Conservation (phyloP, 2,329 filamentous ascomycete genomes). For the Botrytis elliptica region DNA sequence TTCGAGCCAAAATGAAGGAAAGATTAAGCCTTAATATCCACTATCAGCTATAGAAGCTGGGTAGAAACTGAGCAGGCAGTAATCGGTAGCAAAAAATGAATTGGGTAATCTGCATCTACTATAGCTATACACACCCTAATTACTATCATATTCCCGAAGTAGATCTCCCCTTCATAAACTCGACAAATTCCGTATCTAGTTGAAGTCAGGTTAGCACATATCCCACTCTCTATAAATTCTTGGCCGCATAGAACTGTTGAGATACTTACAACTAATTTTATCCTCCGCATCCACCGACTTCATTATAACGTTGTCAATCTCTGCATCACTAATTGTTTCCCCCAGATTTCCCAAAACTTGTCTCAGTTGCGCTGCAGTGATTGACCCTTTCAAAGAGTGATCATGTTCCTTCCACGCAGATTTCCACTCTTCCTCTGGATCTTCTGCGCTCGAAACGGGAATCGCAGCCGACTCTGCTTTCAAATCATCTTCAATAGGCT, state of each 20-base stretch:
- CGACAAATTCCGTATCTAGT: constrained; percentile 40
- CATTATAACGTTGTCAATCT: constrained; percentile 39
- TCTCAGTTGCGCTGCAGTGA: constrained; percentile 40
- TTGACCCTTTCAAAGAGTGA: constrained; percentile 39
- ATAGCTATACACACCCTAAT: neutral
- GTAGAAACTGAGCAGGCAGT: neutral
- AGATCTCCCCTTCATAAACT: constrained; percentile 39
- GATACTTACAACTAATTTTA: constrained; percentile 42
- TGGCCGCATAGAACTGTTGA: too few relatives aligned
- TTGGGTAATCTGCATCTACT: neutral
- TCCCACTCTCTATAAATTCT: neutral
- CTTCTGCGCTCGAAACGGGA: constrained; percentile 14
- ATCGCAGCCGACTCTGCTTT: neutral
- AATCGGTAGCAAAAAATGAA: neutral
- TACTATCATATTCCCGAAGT: constrained; percentile 21
- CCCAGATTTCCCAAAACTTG: constrained; percentile 40
- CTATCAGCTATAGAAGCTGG: neutral
- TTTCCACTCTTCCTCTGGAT: constrained; percentile 36
- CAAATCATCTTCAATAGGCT: neutral
- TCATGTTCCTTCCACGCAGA: constrained; percentile 42
- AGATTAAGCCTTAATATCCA: neutral
- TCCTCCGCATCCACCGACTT: constrained; percentile 41
- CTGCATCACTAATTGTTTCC: constrained; percentile 39
- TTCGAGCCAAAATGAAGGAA: neutral
- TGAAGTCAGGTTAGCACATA: constrained; percentile 4